These are phyloP conservation scores for Melastoma candidum DNA, from an alignment of 441 rosid genomes.

Conservation along the genomic window DNA sequence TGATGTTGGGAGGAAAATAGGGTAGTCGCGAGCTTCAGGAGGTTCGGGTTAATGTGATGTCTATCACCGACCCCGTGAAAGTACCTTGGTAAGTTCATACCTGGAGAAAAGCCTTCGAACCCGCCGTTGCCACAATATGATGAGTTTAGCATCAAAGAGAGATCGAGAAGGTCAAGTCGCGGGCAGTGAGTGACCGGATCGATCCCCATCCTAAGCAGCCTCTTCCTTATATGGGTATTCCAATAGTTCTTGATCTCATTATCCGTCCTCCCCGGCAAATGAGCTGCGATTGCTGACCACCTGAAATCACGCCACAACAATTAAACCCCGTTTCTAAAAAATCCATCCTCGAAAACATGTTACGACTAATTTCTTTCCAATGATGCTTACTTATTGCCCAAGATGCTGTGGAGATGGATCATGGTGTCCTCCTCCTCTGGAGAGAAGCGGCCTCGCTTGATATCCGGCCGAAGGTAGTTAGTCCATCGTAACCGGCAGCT, in stretches of 20 bases:
- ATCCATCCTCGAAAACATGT: too few species aligned
- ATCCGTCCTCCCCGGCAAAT: conserved; percentile 86
- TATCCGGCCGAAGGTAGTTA: conserved; percentile 34
- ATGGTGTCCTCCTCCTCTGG: conserved; percentile 55
- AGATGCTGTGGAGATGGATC: conserved; percentile 43
- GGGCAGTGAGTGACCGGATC: conserved; percentile 90
- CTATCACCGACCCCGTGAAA: conserved; percentile 22
- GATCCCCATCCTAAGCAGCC: conserved; percentile 73
- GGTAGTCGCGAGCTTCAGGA: conserved; percentile 45
- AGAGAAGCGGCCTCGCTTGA: conserved; percentile 54
- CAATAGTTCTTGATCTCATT: conserved; percentile 93
- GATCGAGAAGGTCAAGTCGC: conserved; percentile 70
- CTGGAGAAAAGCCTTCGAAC: conserved; percentile 18
- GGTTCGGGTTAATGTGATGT: conserved; percentile 39
- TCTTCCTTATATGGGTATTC: conserved; percentile 87
- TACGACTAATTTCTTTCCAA: too few species aligned
- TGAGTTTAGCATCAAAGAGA: conserved; percentile 55
- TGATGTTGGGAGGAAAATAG: conserved; percentile 35
- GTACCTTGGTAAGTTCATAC: conserved; percentile 32
- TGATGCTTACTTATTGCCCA: conserved; percentile 52
- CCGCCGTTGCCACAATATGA: conserved; percentile 23
- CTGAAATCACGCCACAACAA: conserved; percentile 14
- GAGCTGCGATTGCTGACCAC: conserved; percentile 91
- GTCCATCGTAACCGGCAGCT: conserved; percentile 34
- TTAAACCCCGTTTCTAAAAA: neutral